Conservation (phyloP, 1,284 basidiomycete genomes). For the Ceratobasidium sp. region DNA sequence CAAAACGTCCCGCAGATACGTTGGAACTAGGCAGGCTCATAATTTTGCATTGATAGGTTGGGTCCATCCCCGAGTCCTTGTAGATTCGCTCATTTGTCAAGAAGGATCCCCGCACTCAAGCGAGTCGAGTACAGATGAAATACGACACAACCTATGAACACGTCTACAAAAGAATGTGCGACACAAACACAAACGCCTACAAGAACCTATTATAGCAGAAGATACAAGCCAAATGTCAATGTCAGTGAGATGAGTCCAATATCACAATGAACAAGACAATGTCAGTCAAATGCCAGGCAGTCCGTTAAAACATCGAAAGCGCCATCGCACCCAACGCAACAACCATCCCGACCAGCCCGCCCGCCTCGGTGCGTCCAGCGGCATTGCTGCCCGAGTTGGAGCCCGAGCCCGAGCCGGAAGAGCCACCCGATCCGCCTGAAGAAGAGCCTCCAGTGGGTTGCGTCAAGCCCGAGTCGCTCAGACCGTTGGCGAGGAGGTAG, state of each 20-base stretch:
- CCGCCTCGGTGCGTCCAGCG: background rate
- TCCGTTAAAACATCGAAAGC: background rate
- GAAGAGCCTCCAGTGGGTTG: conserved; percentile 5
- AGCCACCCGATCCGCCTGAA: background rate
- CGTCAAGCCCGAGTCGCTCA: conserved; percentile 24
- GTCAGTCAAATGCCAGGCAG: no score
- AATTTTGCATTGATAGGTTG: no score
- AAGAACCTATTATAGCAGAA: no score
- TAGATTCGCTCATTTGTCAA: no score
- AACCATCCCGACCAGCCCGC: background rate
- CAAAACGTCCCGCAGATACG: no score
- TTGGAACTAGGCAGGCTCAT: no score
- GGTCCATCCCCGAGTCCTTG: no score
- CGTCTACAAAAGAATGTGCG: background rate
- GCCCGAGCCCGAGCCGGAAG: conserved; percentile 10
- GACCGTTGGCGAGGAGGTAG: conserved; percentile 17
- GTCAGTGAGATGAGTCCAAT: no score
- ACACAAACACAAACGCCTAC: conserved; percentile 1
- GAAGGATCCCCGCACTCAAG: no score
- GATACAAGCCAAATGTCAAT: no score
- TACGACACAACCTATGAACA: background rate
- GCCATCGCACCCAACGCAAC: background rate
- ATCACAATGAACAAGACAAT: no score
- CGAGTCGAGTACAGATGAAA: background rate
- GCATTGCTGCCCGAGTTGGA: background rate